These are phyloP conservation scores for Fraxinus sp. DNA, from an alignment of 305 asterid genomes.

Conservation along the genomic window DNA sequence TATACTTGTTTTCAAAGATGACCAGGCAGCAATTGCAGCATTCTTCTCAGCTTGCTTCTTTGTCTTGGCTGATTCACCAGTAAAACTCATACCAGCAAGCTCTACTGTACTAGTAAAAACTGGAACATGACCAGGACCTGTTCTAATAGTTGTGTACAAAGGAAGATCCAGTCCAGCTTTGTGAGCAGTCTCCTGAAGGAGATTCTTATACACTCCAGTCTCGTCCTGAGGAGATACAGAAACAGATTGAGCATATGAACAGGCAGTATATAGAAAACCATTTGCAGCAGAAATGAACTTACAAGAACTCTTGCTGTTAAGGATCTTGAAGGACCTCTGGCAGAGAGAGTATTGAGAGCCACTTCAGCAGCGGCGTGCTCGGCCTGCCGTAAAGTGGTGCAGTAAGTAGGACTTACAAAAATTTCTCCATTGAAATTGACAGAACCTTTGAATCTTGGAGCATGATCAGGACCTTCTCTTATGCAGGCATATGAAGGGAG, in stretches of 20 bases:
- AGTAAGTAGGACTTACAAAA: constrained; percentile 38
- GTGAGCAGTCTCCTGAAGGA: constrained; percentile 58
- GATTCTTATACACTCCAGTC: constrained; percentile 57
- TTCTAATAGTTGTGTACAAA: constrained; percentile 41
- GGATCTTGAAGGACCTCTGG: constrained; percentile 54
- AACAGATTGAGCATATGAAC: not conserved
- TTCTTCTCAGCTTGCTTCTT: constrained; percentile 62
- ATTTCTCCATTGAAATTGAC: constrained; percentile 53
- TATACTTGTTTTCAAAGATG: constrained; percentile 44
- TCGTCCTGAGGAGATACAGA: constrained; percentile 37
- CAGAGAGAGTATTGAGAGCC: constrained; percentile 58
- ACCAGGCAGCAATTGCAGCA: constrained; percentile 60
- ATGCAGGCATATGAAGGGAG: constrained; percentile 47
- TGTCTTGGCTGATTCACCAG: constrained; percentile 52
- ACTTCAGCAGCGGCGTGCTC: constrained; percentile 70
- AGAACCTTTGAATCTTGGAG: constrained; percentile 50
- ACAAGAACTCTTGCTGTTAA: constrained; percentile 61
- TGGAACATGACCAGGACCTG: constrained; percentile 50
- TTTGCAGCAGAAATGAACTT: constrained; percentile 5
- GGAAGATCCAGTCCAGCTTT: constrained; percentile 52
- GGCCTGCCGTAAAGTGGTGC: constrained; percentile 55
- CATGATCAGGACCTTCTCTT: constrained; percentile 56
- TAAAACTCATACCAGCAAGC: constrained; percentile 47
- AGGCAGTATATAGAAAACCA: not conserved
- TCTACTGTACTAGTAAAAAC: constrained; percentile 55